A percentile compares a stretch with the other conserved stretches of the same genome.
phyloP scores from a whole-genome alignment of 805 yeast genomes.

The Saccharomycodes ludwigii region DNA sequence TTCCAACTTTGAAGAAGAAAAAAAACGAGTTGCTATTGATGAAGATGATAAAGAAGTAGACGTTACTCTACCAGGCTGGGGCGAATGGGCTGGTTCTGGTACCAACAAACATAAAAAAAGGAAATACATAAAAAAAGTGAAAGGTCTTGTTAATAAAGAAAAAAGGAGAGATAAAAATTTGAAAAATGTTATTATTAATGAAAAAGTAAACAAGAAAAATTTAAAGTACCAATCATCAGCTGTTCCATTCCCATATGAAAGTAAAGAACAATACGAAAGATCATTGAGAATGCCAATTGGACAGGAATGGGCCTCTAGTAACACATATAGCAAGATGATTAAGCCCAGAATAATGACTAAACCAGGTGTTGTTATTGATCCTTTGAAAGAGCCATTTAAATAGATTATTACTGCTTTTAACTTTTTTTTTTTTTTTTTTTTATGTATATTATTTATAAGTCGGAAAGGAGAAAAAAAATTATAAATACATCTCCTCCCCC shows the following conservation, averaged over 20 bases:
- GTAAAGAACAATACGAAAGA: conserved; percentile 88
- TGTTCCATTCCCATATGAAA: conserved; percentile 94
- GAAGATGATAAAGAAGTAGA: conserved; percentile 87
- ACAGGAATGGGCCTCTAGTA: conserved; percentile 88
- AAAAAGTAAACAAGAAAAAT: conserved; percentile 71
- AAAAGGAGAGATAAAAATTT: conserved; percentile 68
- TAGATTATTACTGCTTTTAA: conserved; percentile 12
- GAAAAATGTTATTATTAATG: conserved; percentile 81
- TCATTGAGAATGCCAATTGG: conserved; percentile 93
- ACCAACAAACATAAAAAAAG: conserved; percentile 31
- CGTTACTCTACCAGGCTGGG: conserved; percentile 92
- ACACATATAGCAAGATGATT: conserved; percentile 74
- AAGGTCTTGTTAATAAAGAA: conserved; percentile 62
- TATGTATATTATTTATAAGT: not conserved
- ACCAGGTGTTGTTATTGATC: conserved; percentile 84
- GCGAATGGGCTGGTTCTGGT: conserved; percentile 83
- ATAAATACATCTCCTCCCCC: not conserved
- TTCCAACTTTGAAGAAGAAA: conserved; percentile 63
- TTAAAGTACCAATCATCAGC: conserved; percentile 73
- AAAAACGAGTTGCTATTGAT: conserved; percentile 47
- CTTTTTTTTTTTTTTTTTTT: not conserved
- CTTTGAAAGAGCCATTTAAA: conserved; percentile 76
- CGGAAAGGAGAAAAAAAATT: not conserved
- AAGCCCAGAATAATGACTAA: conserved; percentile 82
- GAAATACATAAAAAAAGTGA: conserved; percentile 55